These are phyloP conservation scores for Sphaerosporella brunnea DNA, from an alignment of 495 filamentous ascomycete genomes.

Conservation along the genomic window DNA sequence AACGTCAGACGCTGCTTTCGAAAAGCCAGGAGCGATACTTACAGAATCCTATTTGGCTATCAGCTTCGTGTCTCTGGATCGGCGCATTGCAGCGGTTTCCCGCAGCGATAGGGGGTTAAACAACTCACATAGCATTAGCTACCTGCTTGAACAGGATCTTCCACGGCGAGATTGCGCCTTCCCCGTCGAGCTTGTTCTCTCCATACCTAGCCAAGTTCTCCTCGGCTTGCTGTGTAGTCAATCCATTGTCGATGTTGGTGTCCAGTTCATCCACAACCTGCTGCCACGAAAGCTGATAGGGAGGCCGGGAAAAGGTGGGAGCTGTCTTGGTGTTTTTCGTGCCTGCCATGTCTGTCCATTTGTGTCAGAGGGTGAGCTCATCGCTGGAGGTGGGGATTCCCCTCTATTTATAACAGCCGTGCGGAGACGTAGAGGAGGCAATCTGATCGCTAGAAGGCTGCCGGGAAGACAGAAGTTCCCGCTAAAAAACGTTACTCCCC, in stretches of 20 bases:
- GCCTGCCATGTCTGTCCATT: conserved; percentile 9
- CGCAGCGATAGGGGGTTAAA: too few relatives aligned
- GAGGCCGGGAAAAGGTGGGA: conserved; percentile 19
- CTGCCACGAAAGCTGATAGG: conserved; percentile 25
- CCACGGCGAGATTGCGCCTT: conserved; percentile 43
- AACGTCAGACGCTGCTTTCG: not conserved
- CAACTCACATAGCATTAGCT: conserved; percentile 44
- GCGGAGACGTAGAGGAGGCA: too few relatives aligned
- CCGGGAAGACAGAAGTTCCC: too few relatives aligned
- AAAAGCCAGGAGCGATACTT: not conserved
- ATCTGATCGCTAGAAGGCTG: too few relatives aligned
- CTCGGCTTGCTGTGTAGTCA: conserved; percentile 34
- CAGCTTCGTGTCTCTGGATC: not conserved
- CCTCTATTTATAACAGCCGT: too few relatives aligned
- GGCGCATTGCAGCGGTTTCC: too few relatives aligned
- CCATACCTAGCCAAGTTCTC: conserved; percentile 37
- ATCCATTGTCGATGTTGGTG: conserved; percentile 42
- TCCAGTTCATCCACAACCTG: conserved; percentile 36
- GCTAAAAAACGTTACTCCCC: too few relatives aligned
- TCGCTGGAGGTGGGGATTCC: not conserved
- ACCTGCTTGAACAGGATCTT: conserved; percentile 48
- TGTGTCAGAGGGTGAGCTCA: not conserved
- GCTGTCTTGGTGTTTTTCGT: conserved; percentile 7
- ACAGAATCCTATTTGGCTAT: conserved; percentile 18
- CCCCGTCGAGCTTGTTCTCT: conserved; percentile 45